Base-by-base conservation (phyloP, 495 filamentous ascomycete species). In the Aspergillus ostianus region DNA sequence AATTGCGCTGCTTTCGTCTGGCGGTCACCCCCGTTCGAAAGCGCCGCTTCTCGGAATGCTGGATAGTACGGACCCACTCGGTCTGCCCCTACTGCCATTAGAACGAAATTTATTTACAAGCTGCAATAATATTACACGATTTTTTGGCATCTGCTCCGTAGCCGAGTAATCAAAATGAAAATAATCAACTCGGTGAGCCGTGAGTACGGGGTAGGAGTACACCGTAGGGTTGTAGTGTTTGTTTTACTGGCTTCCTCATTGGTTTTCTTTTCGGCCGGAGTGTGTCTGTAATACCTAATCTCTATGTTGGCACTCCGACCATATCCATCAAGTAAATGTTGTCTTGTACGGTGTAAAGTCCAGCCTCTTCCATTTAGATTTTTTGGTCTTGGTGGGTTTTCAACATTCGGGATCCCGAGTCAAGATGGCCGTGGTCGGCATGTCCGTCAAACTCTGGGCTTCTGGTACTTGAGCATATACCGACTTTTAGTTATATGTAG, bases 41-140 rank as follows among this genome's bases (percentile, higher is more conserved):
- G 56, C 52, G 70, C 75, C 75, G 75, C 53, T 69, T 59, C 30
- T 72, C 74, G 74, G 71, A 63, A 23, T 21, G 12, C 51, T 45
- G 55, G 58, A 58, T 55, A 55, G 30, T 59, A 47, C n/a, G 55
- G 67, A 55, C 58, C 67, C 67, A 64, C 67, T 57, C 52, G 55
- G 54, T 58, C 61, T 27, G 59, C 45, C 54, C 50, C 54, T 21
- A 50, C 23, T 61, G 19, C 55, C 23, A 55, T 56, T 64, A 57
- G 60, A 45, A 56, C 61, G 60, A 65, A 64, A 65, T 60, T 64
- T 51, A 62, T 60, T 74, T 73, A 68, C 69, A 62, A 69, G 64
- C 59, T 54, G 36, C 57, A 57, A 57, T 63, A 58, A 55, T 63
- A 58, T 51, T 60, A 60, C 58, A 44, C 21, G 19, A 23, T 4